Conservation (phyloP, 331 rosid species). For the Quercus lobata region DNA sequence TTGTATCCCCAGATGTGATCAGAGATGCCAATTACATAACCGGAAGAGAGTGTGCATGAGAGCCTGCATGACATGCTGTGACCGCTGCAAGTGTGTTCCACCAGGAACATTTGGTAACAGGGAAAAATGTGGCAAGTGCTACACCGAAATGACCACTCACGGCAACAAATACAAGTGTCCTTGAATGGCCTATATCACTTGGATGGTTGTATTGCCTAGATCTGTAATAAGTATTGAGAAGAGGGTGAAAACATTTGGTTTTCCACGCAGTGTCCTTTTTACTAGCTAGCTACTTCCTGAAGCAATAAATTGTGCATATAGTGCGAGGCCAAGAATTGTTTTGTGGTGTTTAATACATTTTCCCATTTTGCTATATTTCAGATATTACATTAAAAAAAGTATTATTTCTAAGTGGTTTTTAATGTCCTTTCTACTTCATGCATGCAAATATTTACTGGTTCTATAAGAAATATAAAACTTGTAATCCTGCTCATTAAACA, state of each 20-base stretch:
- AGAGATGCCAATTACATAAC: slow-evolving; percentile 49
- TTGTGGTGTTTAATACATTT: neutral
- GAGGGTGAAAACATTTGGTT: neutral
- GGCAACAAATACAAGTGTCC: slow-evolving; percentile 61
- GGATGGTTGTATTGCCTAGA: neutral
- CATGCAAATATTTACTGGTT: too few species aligned
- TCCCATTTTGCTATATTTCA: neutral
- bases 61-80: slow-evolving; percentile 78
- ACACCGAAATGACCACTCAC: slow-evolving; percentile 65
- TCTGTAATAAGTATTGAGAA: neutral
- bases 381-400: neutral
- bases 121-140: slow-evolving; percentile 77
- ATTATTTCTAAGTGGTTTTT: neutral
- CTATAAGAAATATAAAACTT: neutral
- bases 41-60: slow-evolving; percentile 55
- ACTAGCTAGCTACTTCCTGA: neutral
- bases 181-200: neutral
- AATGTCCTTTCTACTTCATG: too few species aligned
- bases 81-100: slow-evolving; percentile 80
- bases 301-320: neutral
- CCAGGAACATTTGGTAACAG: slow-evolving; percentile 84
- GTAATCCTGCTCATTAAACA: neutral
- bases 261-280: neutral
- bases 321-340: neutral
- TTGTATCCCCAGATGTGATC: slow-evolving; percentile 54